Conservation (phyloP, 139 green algal genomes). For the Micromonas pusilla region DNA sequence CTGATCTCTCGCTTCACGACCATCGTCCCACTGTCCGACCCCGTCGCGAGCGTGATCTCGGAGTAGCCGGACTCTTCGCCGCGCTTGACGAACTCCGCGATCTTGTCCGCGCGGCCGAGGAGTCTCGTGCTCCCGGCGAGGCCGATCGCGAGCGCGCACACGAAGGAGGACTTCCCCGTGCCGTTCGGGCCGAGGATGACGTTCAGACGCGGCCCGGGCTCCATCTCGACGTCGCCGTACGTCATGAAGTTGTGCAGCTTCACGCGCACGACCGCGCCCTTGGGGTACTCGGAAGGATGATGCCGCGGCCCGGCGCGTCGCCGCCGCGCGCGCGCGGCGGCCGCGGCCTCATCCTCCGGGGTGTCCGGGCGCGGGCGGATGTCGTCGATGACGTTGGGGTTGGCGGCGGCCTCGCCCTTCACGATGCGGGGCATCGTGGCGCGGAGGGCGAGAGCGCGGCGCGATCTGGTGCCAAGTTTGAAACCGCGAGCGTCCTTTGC, state of each 20-base stretch:
- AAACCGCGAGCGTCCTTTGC: no score
- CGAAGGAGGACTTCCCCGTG: constrained; percentile 86
- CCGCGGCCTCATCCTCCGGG: neutral
- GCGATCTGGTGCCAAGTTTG: no score
- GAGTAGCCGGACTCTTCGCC: constrained; percentile 49
- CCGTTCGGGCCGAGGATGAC: constrained; percentile 90
- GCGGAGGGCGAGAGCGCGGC: no score
- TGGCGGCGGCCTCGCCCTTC: no score
- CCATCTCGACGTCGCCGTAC: constrained; percentile 33
- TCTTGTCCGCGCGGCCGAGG: constrained; percentile 15
- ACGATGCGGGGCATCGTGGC: no score
- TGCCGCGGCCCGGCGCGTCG: neutral
- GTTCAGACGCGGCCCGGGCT: constrained; percentile 66
- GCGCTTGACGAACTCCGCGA: constrained; percentile 68
- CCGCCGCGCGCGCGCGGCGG: no score
- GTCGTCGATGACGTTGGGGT: no score
- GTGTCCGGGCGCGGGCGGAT: neutral
- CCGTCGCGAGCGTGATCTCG: constrained; percentile 62
- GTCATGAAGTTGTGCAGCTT: constrained; percentile 53
- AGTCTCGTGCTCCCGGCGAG: constrained; percentile 56
- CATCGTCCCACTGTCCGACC: constrained; percentile 22
- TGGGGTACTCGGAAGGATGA: constrained; percentile 5
- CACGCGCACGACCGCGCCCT: constrained; percentile 37
- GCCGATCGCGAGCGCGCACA: constrained; percentile 80
- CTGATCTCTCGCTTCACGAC: constrained; percentile 34